Evolutionary conservation across 1,284 basidiomycete genomes (phyloP).

Genomic region (Cutaneotrichosporon dermatis): DNA sequence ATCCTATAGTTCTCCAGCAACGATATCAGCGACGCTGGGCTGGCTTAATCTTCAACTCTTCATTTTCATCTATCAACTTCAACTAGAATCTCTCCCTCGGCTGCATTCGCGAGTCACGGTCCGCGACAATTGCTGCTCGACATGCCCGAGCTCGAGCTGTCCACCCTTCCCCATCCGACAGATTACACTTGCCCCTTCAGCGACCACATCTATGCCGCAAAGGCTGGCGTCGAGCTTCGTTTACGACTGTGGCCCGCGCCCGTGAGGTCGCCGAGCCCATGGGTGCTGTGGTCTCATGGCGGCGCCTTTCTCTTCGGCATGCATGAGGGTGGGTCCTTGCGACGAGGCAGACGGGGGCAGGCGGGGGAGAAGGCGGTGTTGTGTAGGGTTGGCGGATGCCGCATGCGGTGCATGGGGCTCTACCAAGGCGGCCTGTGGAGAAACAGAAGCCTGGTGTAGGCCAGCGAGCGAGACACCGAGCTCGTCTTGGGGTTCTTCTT

Average conservation of each 20-base stretch:
- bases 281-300: slow-evolving; percentile 32
- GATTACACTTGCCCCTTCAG: slow-evolving; percentile 15
- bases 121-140: too few species aligned
- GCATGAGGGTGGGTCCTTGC: background rate
- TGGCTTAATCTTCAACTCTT: too few species aligned
- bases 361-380: too few species aligned
- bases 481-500: too few species aligned
- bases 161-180: background rate
- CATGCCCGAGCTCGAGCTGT: background rate
- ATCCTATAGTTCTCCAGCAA: too few species aligned
- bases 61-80: too few species aligned
- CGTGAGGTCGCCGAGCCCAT: slow-evolving; percentile 4
- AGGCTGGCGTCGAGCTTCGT: slow-evolving; percentile 24
- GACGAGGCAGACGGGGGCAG: too few species aligned
- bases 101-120: too few species aligned
- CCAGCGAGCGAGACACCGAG: too few species aligned
- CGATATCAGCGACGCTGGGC: too few species aligned
- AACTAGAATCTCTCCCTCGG: too few species aligned
- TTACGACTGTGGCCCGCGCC: slow-evolving; percentile 27
- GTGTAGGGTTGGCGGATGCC: background rate
- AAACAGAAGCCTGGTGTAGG: background rate
- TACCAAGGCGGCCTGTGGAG: background rate
- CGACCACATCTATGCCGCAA: slow-evolving; percentile 27
- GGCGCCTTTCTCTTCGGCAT: slow-evolving; percentile 21
- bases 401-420: too few species aligned